phyloP scores from a whole-genome alignment of 2,329 filamentous ascomycete species.

The Neonectria neomacrospora region DNA sequence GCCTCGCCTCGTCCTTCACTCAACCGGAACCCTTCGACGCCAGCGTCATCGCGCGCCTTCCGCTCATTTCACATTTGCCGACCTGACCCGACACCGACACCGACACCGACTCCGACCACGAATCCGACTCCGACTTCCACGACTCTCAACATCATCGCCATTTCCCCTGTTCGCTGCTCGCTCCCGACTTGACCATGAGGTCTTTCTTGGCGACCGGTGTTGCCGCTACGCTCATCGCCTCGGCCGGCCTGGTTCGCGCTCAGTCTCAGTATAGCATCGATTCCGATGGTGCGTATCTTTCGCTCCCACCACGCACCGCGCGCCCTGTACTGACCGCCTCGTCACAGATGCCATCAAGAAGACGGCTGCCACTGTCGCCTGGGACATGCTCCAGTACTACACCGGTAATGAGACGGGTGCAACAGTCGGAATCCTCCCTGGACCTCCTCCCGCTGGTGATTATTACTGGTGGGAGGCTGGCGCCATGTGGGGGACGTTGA shows the following conservation, averaged over 20 bases:
- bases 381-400: conserved; percentile 60
- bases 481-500: conserved; percentile 69
- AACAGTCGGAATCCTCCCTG: conserved; percentile 60
- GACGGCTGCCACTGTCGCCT: conserved; percentile 53
- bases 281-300: conserved; percentile 32
- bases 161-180: conserved; percentile 22
- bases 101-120: conserved; percentile 16
- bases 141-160: conserved; percentile 14
- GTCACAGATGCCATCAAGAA: conserved; percentile 52
- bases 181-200: conserved; percentile 37
- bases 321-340: conserved; percentile 29
- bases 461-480: conserved; percentile 77
- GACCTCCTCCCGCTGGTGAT: conserved; percentile 56
- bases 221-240: conserved; percentile 39
- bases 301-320: not conserved
- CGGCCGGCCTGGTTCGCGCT: conserved; percentile 36
- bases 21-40: not conserved
- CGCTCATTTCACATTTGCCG: conserved; percentile 16
- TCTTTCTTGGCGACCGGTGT: conserved; percentile 32
- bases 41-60: conserved; percentile 16
- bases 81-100: conserved; percentile 5
- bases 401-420: conserved; percentile 57
- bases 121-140: conserved; percentile 21
- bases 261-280: conserved; percentile 42
- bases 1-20: not conserved